Conservation (phyloP, 2,329 filamentous ascomycete species). For the Hypoxylon sp. region DNA sequence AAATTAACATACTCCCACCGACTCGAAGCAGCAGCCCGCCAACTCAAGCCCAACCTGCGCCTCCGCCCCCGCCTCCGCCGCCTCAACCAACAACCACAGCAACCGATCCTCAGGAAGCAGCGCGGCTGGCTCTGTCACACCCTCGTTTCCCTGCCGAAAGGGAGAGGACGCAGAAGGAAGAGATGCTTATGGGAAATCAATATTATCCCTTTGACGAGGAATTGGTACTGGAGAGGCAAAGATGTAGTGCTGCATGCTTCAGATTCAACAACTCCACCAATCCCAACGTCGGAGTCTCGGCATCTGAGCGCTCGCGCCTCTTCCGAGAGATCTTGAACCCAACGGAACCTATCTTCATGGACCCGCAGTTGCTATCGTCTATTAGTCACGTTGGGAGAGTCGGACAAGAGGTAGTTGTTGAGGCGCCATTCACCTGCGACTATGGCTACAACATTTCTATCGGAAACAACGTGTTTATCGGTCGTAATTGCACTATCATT, state of each 20-base stretch:
- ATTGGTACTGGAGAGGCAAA: constrained; percentile 85
- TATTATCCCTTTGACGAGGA: constrained; percentile 85
- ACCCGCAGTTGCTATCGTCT: constrained; percentile 67
- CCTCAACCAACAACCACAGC: constrained; percentile 52
- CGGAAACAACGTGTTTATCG: constrained; percentile 86
- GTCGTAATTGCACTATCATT: constrained; percentile 85
- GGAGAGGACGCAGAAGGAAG: constrained; percentile 81
- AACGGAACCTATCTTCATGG: constrained; percentile 67
- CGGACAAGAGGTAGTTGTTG: constrained; percentile 83
- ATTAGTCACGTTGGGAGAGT: constrained; percentile 72
- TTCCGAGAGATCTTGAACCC: constrained; percentile 81
- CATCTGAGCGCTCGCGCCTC: constrained; percentile 76
- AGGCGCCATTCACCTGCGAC: constrained; percentile 91
- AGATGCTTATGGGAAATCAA: constrained; percentile 86
- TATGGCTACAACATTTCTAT: constrained; percentile 96
- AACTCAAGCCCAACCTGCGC: constrained; percentile 29
- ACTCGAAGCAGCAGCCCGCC: constrained; percentile 65
- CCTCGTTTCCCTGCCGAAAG: constrained; percentile 62
- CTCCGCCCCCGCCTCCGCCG: constrained; percentile 40
- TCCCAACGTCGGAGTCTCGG: constrained; percentile 78
- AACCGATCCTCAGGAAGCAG: constrained; percentile 68
- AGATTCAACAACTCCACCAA: constrained; percentile 89
- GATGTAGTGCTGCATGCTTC: constrained; percentile 85
- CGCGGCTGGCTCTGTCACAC: constrained; percentile 72
- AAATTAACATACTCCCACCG: constrained; percentile 70